Conservation (phyloP, 768 basidiomycete genomes). For the Suillus fuscotomentosus region DNA sequence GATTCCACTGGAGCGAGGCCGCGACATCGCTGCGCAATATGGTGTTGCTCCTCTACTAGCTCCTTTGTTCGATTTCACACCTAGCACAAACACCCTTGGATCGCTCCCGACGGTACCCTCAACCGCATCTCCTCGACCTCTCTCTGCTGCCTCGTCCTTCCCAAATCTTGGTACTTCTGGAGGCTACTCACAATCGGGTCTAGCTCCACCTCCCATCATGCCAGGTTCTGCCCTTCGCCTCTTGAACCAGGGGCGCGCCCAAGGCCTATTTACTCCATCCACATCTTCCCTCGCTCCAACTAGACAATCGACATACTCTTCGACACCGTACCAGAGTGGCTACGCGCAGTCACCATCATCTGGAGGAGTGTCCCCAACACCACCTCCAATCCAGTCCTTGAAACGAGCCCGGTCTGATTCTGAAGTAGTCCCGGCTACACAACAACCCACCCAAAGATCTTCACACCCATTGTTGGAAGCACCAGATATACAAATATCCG, state of each 20-base stretch:
- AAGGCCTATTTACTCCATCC: conserved; percentile 83
- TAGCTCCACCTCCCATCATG: conserved; percentile 84
- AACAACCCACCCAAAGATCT: conserved; percentile 18
- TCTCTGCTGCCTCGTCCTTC: conserved; percentile 69
- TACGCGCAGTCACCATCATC: conserved; percentile 49
- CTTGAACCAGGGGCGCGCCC: conserved; percentile 81
- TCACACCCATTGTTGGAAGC: conserved; percentile 29
- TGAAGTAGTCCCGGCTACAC: conserved; percentile 40
- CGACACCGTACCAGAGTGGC: conserved; percentile 44
- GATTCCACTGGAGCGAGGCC: conserved; percentile 94
- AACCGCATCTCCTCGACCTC: conserved; percentile 55
- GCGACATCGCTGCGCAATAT: conserved; percentile 89
- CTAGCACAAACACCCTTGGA: conserved; percentile 67
- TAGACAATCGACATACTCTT: conserved; percentile 52
- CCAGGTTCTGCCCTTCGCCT: conserved; percentile 83
- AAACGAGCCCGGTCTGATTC: conserved; percentile 69
- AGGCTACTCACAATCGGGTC: conserved; percentile 50
- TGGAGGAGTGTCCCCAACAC: conserved; percentile 42
- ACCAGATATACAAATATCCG: conserved; percentile 46
- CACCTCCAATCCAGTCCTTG: conserved; percentile 48
- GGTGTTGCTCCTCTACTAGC: conserved; percentile 86
- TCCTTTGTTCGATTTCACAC: conserved; percentile 92
- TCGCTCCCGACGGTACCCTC: conserved; percentile 56
- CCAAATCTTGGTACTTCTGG: conserved; percentile 44
- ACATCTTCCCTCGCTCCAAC: conserved; percentile 56